Base-by-base conservation (phyloP, 805 yeast species). In the Candida rishiriensis region DNA sequence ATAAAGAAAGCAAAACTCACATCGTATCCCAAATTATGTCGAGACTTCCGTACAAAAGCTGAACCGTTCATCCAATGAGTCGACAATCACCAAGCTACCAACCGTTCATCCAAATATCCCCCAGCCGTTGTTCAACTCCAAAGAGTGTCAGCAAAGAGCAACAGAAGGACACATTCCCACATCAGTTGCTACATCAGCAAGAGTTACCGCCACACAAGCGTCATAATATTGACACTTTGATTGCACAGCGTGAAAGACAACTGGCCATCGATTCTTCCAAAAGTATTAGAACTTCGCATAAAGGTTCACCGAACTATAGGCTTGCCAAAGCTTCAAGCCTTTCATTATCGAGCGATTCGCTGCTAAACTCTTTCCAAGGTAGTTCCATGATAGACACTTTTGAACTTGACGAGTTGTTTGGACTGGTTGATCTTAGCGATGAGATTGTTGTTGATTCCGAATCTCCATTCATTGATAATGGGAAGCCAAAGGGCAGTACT, bases 261-360 rank as follows among this genome's bases (percentile, higher is more conserved):
- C 26, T 21, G n/a, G n/a, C n/a, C n/a, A n/a, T n/a, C 26, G 7
- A 21, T 21, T 10, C 43, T 34, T 17, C 43, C 32, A 29, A 12
- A 7, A 21, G 26, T 9, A 41, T 41, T 9, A 14, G 43, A 39
- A 44, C 49, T 12, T 46, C 49, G 10, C 36, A 36, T 26, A 11
- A 33, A 10, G 52, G 49, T 3, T 42, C 49, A 3, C 45, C 47
- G 8, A 31, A 37, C 14, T 38, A 40, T 30, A 4, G 33, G 9
- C 33, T 30, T 30, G 33, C 5, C 10, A 10, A n/a, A n/a, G 9
- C 4, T 13, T 30, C 33, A 5, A 30, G 9, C 6, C 13, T 12
- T 30, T 30, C 26, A 4, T 40, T 53, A 10, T 53, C 56, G 8
- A 50, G 52, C 30, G 54, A 53, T 12, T 50, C 53, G 10, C 33